These are phyloP conservation scores for Boletus fagicola DNA, from an alignment of 768 basidiomycete species.

Conservation along the genomic window DNA sequence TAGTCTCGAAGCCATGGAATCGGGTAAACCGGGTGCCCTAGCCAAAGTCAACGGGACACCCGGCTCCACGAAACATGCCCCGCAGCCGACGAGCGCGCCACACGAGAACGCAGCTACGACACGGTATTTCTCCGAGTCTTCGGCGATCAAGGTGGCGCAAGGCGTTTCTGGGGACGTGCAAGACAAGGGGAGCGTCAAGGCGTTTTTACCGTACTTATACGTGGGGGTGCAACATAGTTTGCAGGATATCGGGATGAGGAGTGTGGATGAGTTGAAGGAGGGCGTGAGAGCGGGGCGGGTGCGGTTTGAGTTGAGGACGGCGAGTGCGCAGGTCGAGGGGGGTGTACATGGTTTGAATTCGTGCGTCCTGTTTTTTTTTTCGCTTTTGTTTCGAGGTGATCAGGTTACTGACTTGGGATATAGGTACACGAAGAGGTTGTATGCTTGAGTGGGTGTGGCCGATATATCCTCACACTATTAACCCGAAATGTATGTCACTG, in stretches of 20 bases:
- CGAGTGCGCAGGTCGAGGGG: conserved; percentile 93
- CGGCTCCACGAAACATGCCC: conserved; percentile 45
- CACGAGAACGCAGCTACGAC: conserved; percentile 94
- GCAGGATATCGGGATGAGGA: conserved; percentile 86
- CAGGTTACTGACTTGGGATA: not conserved
- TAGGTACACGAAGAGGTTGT: conserved; percentile 60
- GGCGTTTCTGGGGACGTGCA: conserved; percentile 96
- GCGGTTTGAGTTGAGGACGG: conserved; percentile 89
- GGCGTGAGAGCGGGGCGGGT: conserved; percentile 66
- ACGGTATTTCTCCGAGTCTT: conserved; percentile 56
- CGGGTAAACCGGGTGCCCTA: conserved; percentile 48
- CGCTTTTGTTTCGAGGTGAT: not conserved
- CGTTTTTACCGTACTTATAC: conserved; percentile 85
- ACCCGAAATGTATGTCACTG: not conserved
- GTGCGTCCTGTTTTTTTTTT: conserved; percentile 48
- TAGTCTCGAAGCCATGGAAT: conserved; percentile 90
- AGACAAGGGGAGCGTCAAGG: conserved; percentile 93
- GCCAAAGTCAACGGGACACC: conserved; percentile 24
- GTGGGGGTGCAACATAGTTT: conserved; percentile 88
- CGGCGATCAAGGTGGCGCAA: conserved; percentile 93
- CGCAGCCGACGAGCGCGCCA: conserved; percentile 44
- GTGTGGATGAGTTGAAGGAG: conserved; percentile 61
- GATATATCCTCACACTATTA: not conserved
- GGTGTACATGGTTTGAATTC: conserved; percentile 95
- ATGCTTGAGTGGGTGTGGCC: conserved; percentile 32